Percentiles rank a stretch among this genome's conserved stretches.
phyloP scores from a whole-genome alignment of 2,329 filamentous ascomycete genomes.

The Exserohilum turcica region DNA sequence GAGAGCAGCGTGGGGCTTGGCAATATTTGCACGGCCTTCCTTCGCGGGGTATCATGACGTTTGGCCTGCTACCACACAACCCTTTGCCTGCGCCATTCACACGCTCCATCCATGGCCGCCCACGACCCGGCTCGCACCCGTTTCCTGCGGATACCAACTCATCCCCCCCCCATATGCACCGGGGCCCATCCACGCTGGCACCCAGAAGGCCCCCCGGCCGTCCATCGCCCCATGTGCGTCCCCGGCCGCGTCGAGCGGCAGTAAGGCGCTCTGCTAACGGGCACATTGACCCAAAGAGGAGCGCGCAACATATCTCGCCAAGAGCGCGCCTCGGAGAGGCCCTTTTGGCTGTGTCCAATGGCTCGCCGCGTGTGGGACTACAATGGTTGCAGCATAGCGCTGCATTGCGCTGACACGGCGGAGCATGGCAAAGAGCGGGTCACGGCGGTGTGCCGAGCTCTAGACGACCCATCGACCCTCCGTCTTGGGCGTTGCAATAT shows the following conservation, averaged over 20 bases:
- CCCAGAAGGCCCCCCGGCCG: not conserved
- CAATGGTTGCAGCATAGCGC: slow-evolving; percentile 16
- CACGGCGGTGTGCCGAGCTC: slow-evolving; percentile 16
- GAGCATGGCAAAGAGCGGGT: slow-evolving; percentile 13
- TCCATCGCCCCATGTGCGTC: slow-evolving; percentile 1
- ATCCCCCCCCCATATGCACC: not conserved
- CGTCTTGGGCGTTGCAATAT: slow-evolving; percentile 8
- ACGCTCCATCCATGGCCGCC: not conserved
- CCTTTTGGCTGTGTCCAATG: slow-evolving; percentile 12
- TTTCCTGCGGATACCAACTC: too few species aligned
- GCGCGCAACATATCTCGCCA: slow-evolving; percentile 4
- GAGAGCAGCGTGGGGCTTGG: slow-evolving; percentile 2
- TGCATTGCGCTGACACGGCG: slow-evolving; percentile 5
- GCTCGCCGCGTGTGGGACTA: slow-evolving; percentile 4
- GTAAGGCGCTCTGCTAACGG: slow-evolving; percentile 12
- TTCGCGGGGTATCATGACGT: slow-evolving; percentile 14
- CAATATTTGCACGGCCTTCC: slow-evolving; percentile 9
- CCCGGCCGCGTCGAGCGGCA: slow-evolving; percentile 8
- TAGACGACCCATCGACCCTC: slow-evolving; percentile 16
- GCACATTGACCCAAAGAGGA: not conserved
- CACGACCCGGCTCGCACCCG: not conserved
- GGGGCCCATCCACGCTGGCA: not conserved
- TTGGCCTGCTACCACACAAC: slow-evolving; percentile 2
- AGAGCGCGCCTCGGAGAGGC: slow-evolving; percentile 4
- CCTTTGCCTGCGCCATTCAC: not conserved